Evolutionary conservation across 306 rosid species (phyloP).

Genomic region (Malus domestica): DNA sequence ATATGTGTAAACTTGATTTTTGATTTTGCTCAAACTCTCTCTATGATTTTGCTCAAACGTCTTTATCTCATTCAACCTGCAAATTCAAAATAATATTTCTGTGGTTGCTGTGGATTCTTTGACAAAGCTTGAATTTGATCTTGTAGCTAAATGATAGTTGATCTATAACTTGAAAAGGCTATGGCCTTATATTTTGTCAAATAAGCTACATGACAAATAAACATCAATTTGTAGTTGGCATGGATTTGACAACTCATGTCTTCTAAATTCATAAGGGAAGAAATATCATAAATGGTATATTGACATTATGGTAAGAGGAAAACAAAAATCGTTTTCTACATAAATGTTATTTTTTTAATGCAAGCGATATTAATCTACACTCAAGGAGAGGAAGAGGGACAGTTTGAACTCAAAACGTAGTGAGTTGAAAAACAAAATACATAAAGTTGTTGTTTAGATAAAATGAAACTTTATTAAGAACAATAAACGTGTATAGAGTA

Average conservation of each 20-base stretch:
- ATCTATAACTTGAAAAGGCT: not conserved
- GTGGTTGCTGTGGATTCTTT: not conserved
- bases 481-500: too few relatives aligned
- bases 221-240: constrained; percentile 22
- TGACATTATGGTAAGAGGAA: too few relatives aligned
- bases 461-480: not conserved
- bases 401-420: too few relatives aligned
- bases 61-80: not conserved
- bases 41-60: not conserved
- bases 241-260: constrained; percentile 18
- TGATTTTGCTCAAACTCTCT: not conserved
- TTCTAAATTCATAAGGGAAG: not conserved
- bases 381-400: too few relatives aligned
- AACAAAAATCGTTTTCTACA: too few relatives aligned
- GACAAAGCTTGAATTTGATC: not conserved
- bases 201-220: not conserved
- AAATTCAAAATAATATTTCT: not conserved
- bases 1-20: too few relatives aligned
- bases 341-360: too few relatives aligned
- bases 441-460: not conserved
- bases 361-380: too few relatives aligned
- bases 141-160: not conserved
- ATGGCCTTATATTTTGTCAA: not conserved
- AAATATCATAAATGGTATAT: not conserved
- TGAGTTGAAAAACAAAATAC: not conserved